Base-by-base conservation (phyloP, 2,329 filamentous ascomycete genomes). In the Boeremia lycopersici region DNA sequence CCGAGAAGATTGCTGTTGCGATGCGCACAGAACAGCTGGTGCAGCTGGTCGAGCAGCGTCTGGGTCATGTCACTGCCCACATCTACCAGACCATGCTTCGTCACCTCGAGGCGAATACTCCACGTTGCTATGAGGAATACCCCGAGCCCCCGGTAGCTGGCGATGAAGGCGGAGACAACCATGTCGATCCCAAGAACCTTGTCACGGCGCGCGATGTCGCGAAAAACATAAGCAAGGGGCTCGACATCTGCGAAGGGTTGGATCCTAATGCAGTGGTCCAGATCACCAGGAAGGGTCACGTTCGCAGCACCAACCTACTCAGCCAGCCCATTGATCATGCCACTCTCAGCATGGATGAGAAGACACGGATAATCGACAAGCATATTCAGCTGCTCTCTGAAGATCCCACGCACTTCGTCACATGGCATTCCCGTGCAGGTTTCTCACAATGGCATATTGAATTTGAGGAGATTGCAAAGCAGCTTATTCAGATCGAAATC, bases 401-500 rank as follows among this genome's bases (percentile, higher is more conserved):
- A 65, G 88, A 90, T 75, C 82, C 84, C 57, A 67, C 72, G 12
- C 78, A 81, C 0, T 93, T 95, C 63, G 79, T 91, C 46, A 84
- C 84, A 17, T 87, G 89, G 69, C 86, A 86, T 61, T 86, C 88
- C 23, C 80, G 77, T 36, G 77, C 80, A 31, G 86, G 85, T 29
- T 82, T 84, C 23, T 87, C 88, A 29, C 86, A 90, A 67, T 99
- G 92, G 90, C 88, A 86, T 0, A 85, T 98, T 5, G 88, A 96
- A 67, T 96, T 95, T 70, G 81, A 84, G n/a, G 81, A 84, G 8
- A 80, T 98, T 4, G 82, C 91, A 46, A 82, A 85, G 38, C 82
- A 83, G 45, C 78, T 98, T 30, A 87, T 89, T 39, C 88, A 93
- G 66, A 78, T 84, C 6, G 91, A 97, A 72, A 79, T 98, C 28